These are phyloP conservation scores for Geranium rotundifolium DNA, from an alignment of 345 rosid genomes.

Conservation along the genomic window DNA sequence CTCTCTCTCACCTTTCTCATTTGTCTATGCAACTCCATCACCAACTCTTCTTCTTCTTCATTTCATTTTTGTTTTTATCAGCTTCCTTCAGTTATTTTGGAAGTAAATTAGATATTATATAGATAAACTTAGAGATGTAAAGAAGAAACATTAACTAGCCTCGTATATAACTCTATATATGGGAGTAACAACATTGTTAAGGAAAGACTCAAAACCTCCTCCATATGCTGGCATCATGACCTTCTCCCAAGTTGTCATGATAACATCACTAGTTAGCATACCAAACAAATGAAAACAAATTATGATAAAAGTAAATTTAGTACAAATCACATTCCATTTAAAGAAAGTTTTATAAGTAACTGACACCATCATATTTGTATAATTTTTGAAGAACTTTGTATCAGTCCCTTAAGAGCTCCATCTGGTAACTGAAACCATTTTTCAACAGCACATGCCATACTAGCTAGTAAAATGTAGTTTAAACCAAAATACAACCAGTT, in stretches of 20 bases:
- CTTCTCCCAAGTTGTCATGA: slow-evolving; percentile 48
- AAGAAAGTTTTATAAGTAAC: background rate
- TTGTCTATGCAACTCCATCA: too few species aligned
- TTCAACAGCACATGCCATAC: slow-evolving; percentile 12
- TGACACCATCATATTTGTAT: slow-evolving; percentile 29
- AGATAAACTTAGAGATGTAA: slow-evolving; percentile 5
- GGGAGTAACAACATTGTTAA: slow-evolving; percentile 66
- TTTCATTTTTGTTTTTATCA: slow-evolving; percentile 59
- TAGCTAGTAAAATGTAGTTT: background rate
- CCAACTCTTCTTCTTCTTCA: too few species aligned
- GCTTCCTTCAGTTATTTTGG: slow-evolving; percentile 58
- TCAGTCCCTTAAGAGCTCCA: slow-evolving; percentile 62
- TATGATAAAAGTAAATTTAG: background rate
- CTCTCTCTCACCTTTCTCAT: too few species aligned
- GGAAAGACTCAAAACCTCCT: slow-evolving; percentile 61
- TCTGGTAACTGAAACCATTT: slow-evolving; percentile 48
- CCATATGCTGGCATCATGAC: slow-evolving; percentile 50
- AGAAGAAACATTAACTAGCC: slow-evolving; percentile 33
- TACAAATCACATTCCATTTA: background rate
- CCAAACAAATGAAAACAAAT: slow-evolving; percentile 28
- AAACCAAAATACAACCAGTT: background rate
- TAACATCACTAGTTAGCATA: slow-evolving; percentile 43
- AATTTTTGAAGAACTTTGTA: slow-evolving; percentile 79
- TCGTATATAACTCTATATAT: slow-evolving; percentile 52
- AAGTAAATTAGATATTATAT: slow-evolving; percentile 12